phyloP scores from a whole-genome alignment of 108 stramenopile genomes.

The Heterococcus sp. region DNA sequence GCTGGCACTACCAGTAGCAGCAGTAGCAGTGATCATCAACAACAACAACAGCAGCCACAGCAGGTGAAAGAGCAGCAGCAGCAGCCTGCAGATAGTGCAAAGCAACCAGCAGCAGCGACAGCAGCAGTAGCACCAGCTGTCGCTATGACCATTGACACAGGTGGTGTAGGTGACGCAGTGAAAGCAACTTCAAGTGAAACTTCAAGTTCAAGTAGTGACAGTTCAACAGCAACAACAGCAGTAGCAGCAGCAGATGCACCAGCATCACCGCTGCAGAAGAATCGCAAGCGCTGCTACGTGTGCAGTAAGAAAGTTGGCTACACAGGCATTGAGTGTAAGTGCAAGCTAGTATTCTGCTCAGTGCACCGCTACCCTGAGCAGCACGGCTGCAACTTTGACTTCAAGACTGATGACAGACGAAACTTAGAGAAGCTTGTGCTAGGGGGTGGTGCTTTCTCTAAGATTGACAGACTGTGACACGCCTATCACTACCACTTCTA shows the following conservation, averaged over 20 bases:
- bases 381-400: conserved; percentile 47
- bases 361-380: conserved; percentile 44
- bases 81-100: not conserved
- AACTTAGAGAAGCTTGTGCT: conserved; percentile 31
- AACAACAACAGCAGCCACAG: no score
- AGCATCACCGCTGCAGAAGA: conserved; percentile 11
- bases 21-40: no score
- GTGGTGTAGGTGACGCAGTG: no score
- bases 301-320: conserved; percentile 45
- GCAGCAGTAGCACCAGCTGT: no score
- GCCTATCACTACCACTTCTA: not conserved
- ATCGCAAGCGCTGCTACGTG: conserved; percentile 37
- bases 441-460: conserved; percentile 38
- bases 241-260: conserved; percentile 8
- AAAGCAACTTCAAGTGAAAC: no score
- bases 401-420: conserved; percentile 30
- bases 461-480: conserved; percentile 32
- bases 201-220: no score
- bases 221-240: conserved; percentile 1
- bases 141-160: no score
- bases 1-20: no score
- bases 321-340: conserved; percentile 47
- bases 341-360: conserved; percentile 35
- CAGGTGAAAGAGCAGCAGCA: not conserved
- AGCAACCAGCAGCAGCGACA: not conserved